Percentiles rank a stretch among this genome's conserved stretches.
Conservation (phyloP, 768 basidiomycete genomes). For the Termitomyces sp. region DNA sequence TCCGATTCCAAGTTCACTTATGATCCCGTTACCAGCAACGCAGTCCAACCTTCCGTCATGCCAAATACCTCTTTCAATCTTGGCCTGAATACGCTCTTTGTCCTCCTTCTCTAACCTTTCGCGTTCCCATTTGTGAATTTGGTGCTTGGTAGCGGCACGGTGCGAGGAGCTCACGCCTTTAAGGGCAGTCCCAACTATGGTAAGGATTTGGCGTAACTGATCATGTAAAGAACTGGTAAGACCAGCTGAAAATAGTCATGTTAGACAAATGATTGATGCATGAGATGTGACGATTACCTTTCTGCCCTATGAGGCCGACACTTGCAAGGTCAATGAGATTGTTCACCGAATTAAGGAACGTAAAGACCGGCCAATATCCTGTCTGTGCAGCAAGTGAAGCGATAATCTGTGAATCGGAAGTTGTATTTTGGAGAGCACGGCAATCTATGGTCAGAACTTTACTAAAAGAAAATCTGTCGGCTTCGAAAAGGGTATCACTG, state of each 20-base stretch:
- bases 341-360: slow-evolving; percentile 74
- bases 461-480: slow-evolving; percentile 28
- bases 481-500: background rate
- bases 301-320: slow-evolving; percentile 93
- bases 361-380: slow-evolving; percentile 87
- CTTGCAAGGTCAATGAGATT: slow-evolving; percentile 88
- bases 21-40: slow-evolving; percentile 80
- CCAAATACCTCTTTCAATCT: slow-evolving; percentile 62
- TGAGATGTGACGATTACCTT: slow-evolving; percentile 39
- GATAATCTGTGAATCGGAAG: slow-evolving; percentile 65
- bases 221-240: slow-evolving; percentile 73
- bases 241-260: slow-evolving; percentile 49
- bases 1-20: slow-evolving; percentile 81
- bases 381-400: slow-evolving; percentile 70
- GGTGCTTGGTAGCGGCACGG: slow-evolving; percentile 33
- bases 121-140: slow-evolving; percentile 29
- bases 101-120: slow-evolving; percentile 32
- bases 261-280: background rate
- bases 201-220: slow-evolving; percentile 81
- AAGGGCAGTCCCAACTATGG: slow-evolving; percentile 69
- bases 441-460: slow-evolving; percentile 82
- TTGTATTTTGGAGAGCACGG: slow-evolving; percentile 59
- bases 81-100: slow-evolving; percentile 31
- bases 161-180: slow-evolving; percentile 53
- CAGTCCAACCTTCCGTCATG: slow-evolving; percentile 86